A percentile compares a stretch with the other conserved stretches of the same genome.
These are phyloP conservation scores for Penicillium silybi DNA, from an alignment of 495 filamentous ascomycete genomes.

Conservation along the genomic window DNA sequence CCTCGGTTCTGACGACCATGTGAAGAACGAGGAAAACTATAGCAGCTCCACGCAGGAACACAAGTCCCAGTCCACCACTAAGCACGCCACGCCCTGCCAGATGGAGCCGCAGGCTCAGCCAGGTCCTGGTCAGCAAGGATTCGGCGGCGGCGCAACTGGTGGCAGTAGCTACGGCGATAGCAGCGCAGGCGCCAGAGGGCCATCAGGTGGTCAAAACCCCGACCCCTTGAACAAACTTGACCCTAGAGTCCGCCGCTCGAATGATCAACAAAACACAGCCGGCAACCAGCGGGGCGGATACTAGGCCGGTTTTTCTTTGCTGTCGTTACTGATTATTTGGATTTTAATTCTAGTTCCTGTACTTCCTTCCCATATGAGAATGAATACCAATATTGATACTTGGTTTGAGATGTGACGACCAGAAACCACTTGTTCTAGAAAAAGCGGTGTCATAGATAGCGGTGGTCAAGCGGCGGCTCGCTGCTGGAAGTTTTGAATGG, in stretches of 20 bases:
- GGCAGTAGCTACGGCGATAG: conserved; percentile 5
- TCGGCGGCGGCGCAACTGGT: conserved; percentile 7
- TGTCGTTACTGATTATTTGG: no score
- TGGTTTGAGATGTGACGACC: no score
- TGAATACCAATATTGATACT: no score
- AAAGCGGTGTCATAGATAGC: neutral
- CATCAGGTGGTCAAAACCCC: neutral
- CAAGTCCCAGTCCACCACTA: conserved; percentile 9
- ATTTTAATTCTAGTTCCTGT: no score
- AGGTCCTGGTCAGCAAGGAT: neutral
- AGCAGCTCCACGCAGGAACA: conserved; percentile 12
- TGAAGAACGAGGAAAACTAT: conserved; percentile 2
- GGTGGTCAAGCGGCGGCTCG: no score
- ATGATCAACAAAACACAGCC: neutral
- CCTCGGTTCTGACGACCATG: neutral
- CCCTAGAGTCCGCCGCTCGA: neutral
- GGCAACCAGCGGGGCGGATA: conserved; percentile 11
- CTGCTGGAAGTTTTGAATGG: no score
- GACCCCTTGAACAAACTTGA: conserved; percentile 9
- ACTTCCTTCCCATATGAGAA: no score
- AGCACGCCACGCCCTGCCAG: conserved; percentile 6
- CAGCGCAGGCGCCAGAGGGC: neutral
- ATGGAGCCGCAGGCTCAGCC: neutral
- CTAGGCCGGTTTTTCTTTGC: neutral
- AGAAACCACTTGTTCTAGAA: no score